Evolutionary conservation across 192 early-diverging fungal species (phyloP), one percentile per base, ranked within the genome.

Genomic region (Gaertneriomyces semiglobifer): DNA sequence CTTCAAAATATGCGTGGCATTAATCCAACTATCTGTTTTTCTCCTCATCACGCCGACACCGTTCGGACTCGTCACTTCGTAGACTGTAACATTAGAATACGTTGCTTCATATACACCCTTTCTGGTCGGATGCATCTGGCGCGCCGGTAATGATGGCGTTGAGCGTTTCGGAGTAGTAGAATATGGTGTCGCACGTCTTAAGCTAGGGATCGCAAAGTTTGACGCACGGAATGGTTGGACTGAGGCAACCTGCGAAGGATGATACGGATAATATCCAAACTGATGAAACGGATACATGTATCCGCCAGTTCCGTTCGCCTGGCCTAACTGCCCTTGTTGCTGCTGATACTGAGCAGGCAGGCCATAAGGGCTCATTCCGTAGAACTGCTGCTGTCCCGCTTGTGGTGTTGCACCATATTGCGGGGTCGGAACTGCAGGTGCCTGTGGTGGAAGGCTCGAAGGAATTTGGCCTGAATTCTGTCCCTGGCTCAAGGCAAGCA

Each of bases 1-100:
- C 53, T 81, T 78, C 58, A 84, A 54, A 11, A 84, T 61, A 60
- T 84, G 83, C 12, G 83, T 84, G 47, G 80, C 80, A 63, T 84
- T 84, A 45, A 84, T 71, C 76, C 74, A 80, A 9, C 67, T 66
- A 61, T 84, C 82, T n/a, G 11, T 25, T 25, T 55, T 44, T 25
- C 82, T 58, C 12, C 80, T 57, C 82, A 84, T 84, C 7, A 82
- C 63, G 33, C 60, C 58, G 0, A 75, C 62, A 12, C 69, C 69
- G 38, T 71, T 71, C 9, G 58, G 57, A 6, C 38, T n/a, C 6
- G 44, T 55, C 58, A 77, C 52, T 56, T 84, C 82, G 56, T 74
- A 84, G 4, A 84, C 82, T 14, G 69, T 40, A 7, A 81, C 64
- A 18, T 73, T 74, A 12, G 77, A 74, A 57, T 84, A 84, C 1